phyloP scores from a whole-genome alignment of 2,329 filamentous ascomycete genomes.

The Epichloe gansuensis region DNA sequence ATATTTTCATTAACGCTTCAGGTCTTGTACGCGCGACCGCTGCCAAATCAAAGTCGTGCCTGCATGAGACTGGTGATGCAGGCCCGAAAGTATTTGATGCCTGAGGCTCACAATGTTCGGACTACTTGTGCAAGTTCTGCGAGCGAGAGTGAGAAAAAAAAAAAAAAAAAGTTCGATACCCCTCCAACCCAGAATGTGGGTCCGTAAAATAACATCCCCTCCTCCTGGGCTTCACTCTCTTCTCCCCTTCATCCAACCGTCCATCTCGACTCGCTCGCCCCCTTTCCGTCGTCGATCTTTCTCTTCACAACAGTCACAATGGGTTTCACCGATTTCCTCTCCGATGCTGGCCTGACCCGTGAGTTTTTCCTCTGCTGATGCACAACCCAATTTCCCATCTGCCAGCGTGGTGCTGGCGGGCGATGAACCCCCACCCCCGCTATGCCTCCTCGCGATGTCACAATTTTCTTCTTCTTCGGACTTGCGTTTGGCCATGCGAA shows the following conservation, averaged over 20 bases:
- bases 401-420: background rate
- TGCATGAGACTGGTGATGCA: background rate
- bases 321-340: conserved; percentile 54
- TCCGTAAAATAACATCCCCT: conserved; percentile 5
- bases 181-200: conserved; percentile 5
- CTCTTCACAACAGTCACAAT: conserved; percentile 27
- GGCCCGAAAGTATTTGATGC: background rate
- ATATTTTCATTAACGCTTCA: no score
- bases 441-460: background rate
- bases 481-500: background rate
- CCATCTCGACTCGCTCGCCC: background rate
- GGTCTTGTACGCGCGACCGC: no score
- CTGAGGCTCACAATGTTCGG: background rate
- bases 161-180: conserved; percentile 2
- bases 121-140: background rate
- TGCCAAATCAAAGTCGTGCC: no score
- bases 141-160: background rate
- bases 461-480: background rate
- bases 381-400: background rate
- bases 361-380: conserved; percentile 5
- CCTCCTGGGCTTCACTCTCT: background rate
- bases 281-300: background rate
- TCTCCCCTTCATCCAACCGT: background rate
- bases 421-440: conserved; percentile 1
- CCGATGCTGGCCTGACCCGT: conserved; percentile 42